Percentiles rank a stretch among this genome's conserved stretches.
Conservation (phyloP, 495 filamentous ascomycete genomes). For the Penicillium pancosmium region DNA sequence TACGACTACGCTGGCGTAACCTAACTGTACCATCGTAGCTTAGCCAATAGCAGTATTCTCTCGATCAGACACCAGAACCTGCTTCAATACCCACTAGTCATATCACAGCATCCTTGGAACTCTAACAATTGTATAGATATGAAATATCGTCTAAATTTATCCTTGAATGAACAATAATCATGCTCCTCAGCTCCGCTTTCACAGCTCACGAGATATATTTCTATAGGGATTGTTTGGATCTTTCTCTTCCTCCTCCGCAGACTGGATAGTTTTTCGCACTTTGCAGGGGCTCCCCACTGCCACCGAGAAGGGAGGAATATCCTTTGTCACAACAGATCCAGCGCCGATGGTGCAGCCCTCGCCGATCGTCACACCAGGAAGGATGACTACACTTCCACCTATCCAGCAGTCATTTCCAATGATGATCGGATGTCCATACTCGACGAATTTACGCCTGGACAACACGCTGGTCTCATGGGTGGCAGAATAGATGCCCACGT, state of each 20-base stretch:
- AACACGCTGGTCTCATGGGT: constrained; percentile 68
- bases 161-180: too few relatives aligned
- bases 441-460: constrained; percentile 68
- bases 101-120: too few relatives aligned
- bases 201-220: constrained; percentile 5
- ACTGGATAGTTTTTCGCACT: constrained; percentile 22
- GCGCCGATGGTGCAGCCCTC: constrained; percentile 47
- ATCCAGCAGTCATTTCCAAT: constrained; percentile 85
- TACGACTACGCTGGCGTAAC: too few relatives aligned
- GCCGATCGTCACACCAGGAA: constrained; percentile 67
- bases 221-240: constrained; percentile 23
- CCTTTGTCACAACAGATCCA: constrained; percentile 47
- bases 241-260: constrained; percentile 24
- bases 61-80: too few relatives aligned
- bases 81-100: too few relatives aligned
- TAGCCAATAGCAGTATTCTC: too few relatives aligned
- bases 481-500: constrained; percentile 65
- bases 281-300: constrained; percentile 38
- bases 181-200: neutral
- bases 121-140: too few relatives aligned
- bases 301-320: constrained; percentile 41
- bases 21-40: too few relatives aligned
- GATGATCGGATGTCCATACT: constrained; percentile 66
- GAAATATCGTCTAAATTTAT: too few relatives aligned
- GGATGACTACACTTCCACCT: constrained; percentile 67